Evolutionary conservation across 2,329 filamentous ascomycete genomes (phyloP).

Genomic region (Penicillium sp.): DNA sequence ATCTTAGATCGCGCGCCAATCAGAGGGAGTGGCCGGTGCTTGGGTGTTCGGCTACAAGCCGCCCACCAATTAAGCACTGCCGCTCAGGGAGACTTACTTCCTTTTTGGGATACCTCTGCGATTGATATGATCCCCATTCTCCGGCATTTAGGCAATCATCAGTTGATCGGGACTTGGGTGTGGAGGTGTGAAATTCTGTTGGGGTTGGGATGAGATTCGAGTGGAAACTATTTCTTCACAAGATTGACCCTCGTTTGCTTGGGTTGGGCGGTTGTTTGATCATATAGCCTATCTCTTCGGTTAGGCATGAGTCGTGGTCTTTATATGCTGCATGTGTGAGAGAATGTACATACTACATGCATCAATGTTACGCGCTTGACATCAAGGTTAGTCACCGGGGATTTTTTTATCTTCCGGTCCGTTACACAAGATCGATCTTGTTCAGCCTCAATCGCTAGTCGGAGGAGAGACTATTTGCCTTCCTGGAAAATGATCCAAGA

Average conservation of each 20-base stretch:
- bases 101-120: constrained; percentile 11
- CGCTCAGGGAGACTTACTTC: constrained; percentile 11
- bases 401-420: background rate
- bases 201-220: background rate
- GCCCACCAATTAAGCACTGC: constrained; percentile 8
- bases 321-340: background rate
- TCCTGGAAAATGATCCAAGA: background rate
- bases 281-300: constrained; percentile 7
- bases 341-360: background rate
- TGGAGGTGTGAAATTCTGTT: background rate
- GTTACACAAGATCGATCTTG: background rate
- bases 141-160: background rate
- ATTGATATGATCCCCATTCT: constrained; percentile 5
- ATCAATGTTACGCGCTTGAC: background rate
- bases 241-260: background rate
- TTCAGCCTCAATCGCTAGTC: background rate
- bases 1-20: constrained; percentile 10
- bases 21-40: background rate
- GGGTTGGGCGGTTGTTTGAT: background rate
- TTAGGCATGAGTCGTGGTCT: background rate
- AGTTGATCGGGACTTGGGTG: background rate
- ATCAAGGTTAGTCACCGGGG: background rate
- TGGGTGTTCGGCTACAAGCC: background rate
- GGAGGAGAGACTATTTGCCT: no score
- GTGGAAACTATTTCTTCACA: constrained; percentile 1